phyloP scores from a whole-genome alignment of 805 yeast species.

The Yamadazyma endophytica region DNA sequence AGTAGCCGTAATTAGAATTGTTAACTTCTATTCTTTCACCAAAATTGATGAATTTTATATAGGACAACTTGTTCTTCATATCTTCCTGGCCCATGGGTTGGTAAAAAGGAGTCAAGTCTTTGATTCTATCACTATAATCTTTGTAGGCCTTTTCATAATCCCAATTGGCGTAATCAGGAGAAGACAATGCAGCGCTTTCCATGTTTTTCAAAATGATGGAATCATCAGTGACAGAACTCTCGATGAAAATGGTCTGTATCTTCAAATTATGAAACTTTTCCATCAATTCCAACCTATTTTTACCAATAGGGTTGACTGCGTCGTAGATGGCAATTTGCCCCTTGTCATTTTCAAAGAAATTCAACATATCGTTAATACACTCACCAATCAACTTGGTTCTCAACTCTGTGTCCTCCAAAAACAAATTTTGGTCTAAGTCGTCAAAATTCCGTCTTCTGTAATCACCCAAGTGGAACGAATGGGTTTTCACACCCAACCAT shows the following conservation, averaged over 20 bases:
- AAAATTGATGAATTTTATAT: slow-evolving; percentile 83
- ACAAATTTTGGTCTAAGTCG: slow-evolving; percentile 36
- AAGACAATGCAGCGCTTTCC: slow-evolving; percentile 69
- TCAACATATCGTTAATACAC: slow-evolving; percentile 65
- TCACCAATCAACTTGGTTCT: slow-evolving; percentile 57
- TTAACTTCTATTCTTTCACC: slow-evolving; percentile 81
- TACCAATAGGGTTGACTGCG: slow-evolving; percentile 81
- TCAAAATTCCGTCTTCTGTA: slow-evolving; percentile 62
- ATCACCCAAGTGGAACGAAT: slow-evolving; percentile 88
- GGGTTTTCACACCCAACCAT: slow-evolving; percentile 95
- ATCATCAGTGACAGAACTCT: slow-evolving; percentile 75
- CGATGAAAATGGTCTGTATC: slow-evolving; percentile 82
- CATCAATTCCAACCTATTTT: slow-evolving; percentile 58
- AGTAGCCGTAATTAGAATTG: slow-evolving; percentile 80
- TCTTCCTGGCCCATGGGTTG: slow-evolving; percentile 60
- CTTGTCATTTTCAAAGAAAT: slow-evolving; percentile 66
- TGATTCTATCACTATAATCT: slow-evolving; percentile 74
- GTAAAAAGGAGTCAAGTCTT: slow-evolving; percentile 62
- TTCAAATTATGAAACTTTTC: slow-evolving; percentile 50
- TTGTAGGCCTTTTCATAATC: slow-evolving; percentile 66
- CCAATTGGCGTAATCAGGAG: slow-evolving; percentile 85
- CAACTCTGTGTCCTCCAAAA: slow-evolving; percentile 49
- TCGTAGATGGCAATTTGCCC: slow-evolving; percentile 97
- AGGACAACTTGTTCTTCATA: slow-evolving; percentile 46
- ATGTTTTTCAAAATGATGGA: slow-evolving; percentile 69